phyloP scores from a whole-genome alignment of 768 basidiomycete species.

The Termitomyces sp. region DNA sequence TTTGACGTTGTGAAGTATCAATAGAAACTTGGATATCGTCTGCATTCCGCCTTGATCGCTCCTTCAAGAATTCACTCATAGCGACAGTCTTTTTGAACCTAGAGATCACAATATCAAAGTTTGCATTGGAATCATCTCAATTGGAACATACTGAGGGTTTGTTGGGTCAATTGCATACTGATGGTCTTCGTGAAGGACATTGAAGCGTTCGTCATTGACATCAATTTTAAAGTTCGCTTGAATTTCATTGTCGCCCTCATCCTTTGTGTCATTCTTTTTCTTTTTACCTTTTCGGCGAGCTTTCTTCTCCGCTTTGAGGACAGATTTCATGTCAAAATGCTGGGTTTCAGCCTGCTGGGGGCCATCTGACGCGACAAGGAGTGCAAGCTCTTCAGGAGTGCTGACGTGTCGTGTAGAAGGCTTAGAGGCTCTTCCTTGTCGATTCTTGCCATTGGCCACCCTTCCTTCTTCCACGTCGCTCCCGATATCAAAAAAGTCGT shows the following conservation, averaged over 20 bases:
- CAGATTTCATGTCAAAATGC: conserved; percentile 89
- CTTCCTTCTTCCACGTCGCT: conserved; percentile 32
- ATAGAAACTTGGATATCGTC: conserved; percentile 18
- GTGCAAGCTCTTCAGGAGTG: conserved; percentile 60
- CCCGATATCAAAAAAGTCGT: conserved; percentile 75
- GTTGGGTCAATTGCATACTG: conserved; percentile 94
- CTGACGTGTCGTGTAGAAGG: conserved; percentile 29
- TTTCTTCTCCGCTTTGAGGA: conserved; percentile 81
- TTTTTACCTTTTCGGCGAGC: conserved; percentile 39
- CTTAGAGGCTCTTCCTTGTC: conserved; percentile 11
- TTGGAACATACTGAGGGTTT: conserved; percentile 77
- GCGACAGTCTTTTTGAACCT: conserved; percentile 93
- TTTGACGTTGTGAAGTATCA: conserved; percentile 5
- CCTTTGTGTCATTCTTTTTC: conserved; percentile 30
- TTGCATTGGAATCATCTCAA: background rate
- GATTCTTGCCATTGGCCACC: conserved; percentile 1
- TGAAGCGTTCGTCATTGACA: conserved; percentile 85
- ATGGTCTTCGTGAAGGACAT: conserved; percentile 81
- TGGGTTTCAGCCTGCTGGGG: conserved; percentile 49
- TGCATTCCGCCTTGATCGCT: conserved; percentile 65
- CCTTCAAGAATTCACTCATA: conserved; percentile 82
- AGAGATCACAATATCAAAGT: conserved; percentile 3
- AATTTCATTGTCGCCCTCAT: conserved; percentile 52
- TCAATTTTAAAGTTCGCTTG: conserved; percentile 83
- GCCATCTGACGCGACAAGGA: conserved; percentile 54